These are phyloP conservation scores for Corylus heterophylla DNA, from an alignment of 306 rosid genomes.

Conservation along the genomic window DNA sequence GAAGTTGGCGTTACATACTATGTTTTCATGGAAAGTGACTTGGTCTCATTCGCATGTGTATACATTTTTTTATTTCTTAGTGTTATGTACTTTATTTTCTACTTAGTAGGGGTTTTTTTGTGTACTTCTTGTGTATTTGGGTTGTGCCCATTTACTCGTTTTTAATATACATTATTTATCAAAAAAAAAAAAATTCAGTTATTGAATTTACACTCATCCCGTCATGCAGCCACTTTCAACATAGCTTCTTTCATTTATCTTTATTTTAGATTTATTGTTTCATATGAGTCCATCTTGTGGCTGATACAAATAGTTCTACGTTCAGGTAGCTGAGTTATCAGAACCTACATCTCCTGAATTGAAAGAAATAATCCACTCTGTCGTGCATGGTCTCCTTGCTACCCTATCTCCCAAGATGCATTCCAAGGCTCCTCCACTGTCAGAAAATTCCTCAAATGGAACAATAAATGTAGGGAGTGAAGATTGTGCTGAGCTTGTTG, in stretches of 20 bases:
- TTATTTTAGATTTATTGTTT: constrained; percentile 3
- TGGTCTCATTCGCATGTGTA: no score
- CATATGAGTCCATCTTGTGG: constrained; percentile 12
- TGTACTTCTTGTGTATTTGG: no score
- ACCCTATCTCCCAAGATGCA: constrained; percentile 93
- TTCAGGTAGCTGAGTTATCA: constrained; percentile 89
- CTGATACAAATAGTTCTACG: constrained; percentile 7
- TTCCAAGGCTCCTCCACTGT: constrained; percentile 63
- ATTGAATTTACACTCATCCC: not conserved
- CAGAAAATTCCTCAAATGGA: constrained; percentile 64
- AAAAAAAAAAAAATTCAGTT: no score
- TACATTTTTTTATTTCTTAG: no score
- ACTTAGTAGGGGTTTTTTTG: no score
- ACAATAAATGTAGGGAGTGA: constrained; percentile 49
- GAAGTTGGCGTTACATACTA: no score
- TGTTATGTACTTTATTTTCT: no score
- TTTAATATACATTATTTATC: no score
- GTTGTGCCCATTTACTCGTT: no score
- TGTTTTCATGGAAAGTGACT: no score
- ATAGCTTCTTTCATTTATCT: constrained; percentile 11
- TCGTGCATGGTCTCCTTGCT: constrained; percentile 92
- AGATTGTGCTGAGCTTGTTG: constrained; percentile 81
- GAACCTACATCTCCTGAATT: constrained; percentile 81
- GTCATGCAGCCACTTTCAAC: not conserved
- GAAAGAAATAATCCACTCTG: constrained; percentile 77